Evolutionary conservation across 2,329 filamentous ascomycete genomes (phyloP).

Genomic region (Trichoderma asperellum): DNA sequence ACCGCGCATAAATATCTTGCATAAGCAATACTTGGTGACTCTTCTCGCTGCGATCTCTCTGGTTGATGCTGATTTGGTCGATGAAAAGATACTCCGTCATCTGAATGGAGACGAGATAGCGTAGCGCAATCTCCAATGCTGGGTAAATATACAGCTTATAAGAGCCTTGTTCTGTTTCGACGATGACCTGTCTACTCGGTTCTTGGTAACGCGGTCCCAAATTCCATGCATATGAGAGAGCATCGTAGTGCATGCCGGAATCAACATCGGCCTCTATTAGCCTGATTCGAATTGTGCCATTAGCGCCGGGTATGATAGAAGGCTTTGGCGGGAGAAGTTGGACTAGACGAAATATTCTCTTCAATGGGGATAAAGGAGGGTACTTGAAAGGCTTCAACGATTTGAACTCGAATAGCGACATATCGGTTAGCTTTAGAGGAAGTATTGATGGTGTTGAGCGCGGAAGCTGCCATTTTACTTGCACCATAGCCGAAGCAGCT

Average conservation of each 20-base stretch:
- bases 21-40: constrained; percentile 38
- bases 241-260: constrained; percentile 33
- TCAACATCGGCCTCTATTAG: constrained; percentile 36
- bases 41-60: constrained; percentile 35
- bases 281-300: constrained; percentile 36
- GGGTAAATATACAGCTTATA: constrained; percentile 35
- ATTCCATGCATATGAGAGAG: constrained; percentile 42
- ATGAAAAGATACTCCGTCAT: constrained; percentile 35
- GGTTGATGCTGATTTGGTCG: constrained; percentile 43
- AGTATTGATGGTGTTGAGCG: background rate
- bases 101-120: constrained; percentile 30
- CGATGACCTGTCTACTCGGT: constrained; percentile 36
- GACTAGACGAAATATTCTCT: constrained; percentile 36
- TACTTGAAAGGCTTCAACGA: constrained; percentile 24
- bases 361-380: constrained; percentile 18
- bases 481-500: background rate
- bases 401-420: constrained; percentile 18
- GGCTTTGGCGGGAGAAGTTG: constrained; percentile 34
- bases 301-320: constrained; percentile 30
- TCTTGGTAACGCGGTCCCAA: constrained; percentile 12
- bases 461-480: background rate
- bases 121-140: constrained; percentile 39
- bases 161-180: constrained; percentile 31
- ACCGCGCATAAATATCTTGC: constrained; percentile 38
- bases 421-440: background rate